Evolutionary conservation across 192 early-diverging fungal genomes (phyloP).

Genomic region (Coemansia sp.): DNA sequence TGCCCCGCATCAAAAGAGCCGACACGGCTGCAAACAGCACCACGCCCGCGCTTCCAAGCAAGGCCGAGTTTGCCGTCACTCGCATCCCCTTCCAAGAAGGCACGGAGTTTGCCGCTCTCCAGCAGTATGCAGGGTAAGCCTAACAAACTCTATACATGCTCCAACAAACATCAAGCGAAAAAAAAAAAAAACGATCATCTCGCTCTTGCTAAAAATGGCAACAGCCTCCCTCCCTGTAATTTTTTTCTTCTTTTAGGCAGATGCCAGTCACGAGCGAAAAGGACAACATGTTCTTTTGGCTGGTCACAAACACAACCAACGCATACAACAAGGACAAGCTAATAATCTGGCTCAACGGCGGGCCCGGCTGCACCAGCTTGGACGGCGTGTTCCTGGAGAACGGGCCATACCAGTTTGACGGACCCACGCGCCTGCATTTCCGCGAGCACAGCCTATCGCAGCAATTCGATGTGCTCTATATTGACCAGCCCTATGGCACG

Average conservation of each 20-base stretch:
- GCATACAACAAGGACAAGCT: slow-evolving; percentile 51
- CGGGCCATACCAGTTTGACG: slow-evolving; percentile 60
- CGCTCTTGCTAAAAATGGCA: background rate
- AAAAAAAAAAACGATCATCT: background rate
- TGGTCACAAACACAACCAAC: slow-evolving; percentile 55
- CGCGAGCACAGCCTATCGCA: slow-evolving; percentile 48
- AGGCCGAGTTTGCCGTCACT: slow-evolving; percentile 23
- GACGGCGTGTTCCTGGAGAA: slow-evolving; percentile 73
- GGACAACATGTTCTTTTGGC: slow-evolving; percentile 59
- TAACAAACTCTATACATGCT: background rate
- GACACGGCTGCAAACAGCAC: background rate
- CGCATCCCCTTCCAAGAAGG: slow-evolving; percentile 45
- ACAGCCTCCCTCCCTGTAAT: too few species aligned
- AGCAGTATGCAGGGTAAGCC: slow-evolving; percentile 48
- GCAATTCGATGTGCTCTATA: slow-evolving; percentile 56
- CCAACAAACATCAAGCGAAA: background rate
- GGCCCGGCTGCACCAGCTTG: slow-evolving; percentile 64
- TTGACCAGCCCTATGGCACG: slow-evolving; percentile 74
- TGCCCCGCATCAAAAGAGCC: background rate
- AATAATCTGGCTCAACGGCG: slow-evolving; percentile 70
- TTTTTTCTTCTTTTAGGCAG: slow-evolving; percentile 19
- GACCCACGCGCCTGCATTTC: slow-evolving; percentile 26
- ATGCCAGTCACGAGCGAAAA: slow-evolving; percentile 38
- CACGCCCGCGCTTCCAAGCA: slow-evolving; percentile 7
- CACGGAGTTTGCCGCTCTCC: slow-evolving; percentile 22